These are phyloP conservation scores for Hypoxylon rickii DNA, from an alignment of 495 filamentous ascomycete genomes.

Conservation along the genomic window DNA sequence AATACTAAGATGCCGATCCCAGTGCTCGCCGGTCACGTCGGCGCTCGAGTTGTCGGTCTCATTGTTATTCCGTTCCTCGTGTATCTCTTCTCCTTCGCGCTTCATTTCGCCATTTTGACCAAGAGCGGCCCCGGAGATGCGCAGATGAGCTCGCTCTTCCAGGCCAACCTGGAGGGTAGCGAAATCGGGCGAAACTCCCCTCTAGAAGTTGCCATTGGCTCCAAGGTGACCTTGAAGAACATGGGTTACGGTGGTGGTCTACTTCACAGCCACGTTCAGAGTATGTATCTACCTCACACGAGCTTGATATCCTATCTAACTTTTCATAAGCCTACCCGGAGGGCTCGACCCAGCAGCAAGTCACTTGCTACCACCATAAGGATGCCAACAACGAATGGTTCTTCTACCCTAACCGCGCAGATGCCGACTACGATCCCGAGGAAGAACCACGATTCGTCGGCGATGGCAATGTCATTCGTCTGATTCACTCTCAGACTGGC, in stretches of 20 bases:
- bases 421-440: constrained; percentile 72
- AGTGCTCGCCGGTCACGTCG: constrained; percentile 76
- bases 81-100: constrained; percentile 92
- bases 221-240: constrained; percentile 92
- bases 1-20: constrained; percentile 88
- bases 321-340: constrained; percentile 74
- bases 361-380: constrained; percentile 99
- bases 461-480: constrained; percentile 77
- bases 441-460: constrained; percentile 72
- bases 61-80: constrained; percentile 85
- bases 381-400: constrained; percentile 99
- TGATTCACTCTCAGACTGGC: constrained; percentile 94
- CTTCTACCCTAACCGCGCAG: constrained; percentile 86
- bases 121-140: constrained; percentile 96
- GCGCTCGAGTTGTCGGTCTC: constrained; percentile 80
- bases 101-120: constrained; percentile 90
- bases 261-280: constrained; percentile 95
- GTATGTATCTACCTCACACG: constrained; percentile 18
- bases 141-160: constrained; percentile 99
- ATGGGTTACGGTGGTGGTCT: constrained; percentile 99
- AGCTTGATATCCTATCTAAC: constrained; percentile 3
- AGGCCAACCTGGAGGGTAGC: constrained; percentile 91
- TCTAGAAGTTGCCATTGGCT: constrained; percentile 86
- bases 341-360: constrained; percentile 91
- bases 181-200: constrained; percentile 93